These are phyloP conservation scores for Trametes cinnabarina DNA, from an alignment of 768 basidiomycete genomes.

Conservation along the genomic window DNA sequence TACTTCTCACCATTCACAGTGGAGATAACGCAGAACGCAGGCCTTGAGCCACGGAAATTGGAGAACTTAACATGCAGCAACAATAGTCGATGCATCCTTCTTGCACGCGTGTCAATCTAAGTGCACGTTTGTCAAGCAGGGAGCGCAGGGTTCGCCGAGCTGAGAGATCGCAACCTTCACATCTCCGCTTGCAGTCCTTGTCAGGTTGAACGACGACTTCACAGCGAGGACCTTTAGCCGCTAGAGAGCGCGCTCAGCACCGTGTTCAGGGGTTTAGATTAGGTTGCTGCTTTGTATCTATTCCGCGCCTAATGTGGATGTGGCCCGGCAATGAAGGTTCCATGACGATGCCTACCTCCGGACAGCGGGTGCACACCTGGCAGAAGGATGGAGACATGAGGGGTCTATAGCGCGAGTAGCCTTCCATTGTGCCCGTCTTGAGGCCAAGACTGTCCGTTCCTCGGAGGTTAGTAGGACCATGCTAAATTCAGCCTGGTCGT, in stretches of 20 bases:
- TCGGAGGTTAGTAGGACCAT: constrained; percentile 5
- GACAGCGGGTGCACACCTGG: constrained; percentile 6
- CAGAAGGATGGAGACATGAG: not conserved
- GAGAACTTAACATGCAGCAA: no score
- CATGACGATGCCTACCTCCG: constrained; percentile 8
- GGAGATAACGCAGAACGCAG: constrained; percentile 7
- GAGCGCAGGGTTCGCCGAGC: no score
- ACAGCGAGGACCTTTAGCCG: not conserved
- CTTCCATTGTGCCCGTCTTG: constrained; percentile 9
- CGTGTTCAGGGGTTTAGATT: constrained; percentile 12
- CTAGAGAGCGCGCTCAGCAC: not conserved
- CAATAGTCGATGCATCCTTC: no score
- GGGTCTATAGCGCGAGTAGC: constrained; percentile 4
- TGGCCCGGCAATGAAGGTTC: not conserved
- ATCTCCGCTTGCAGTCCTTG: constrained; percentile 3
- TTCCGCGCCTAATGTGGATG: constrained; percentile 6
- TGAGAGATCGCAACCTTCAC: not conserved
- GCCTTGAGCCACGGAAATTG: constrained; percentile 3
- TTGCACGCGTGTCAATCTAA: not conserved
- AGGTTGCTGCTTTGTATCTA: constrained; percentile 14
- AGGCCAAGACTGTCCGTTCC: not conserved
- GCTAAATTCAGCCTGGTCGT: no score
- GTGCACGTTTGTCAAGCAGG: not conserved
- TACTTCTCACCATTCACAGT: not conserved
- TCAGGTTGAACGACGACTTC: not conserved